Evolutionary conservation across 2,329 filamentous ascomycete genomes (phyloP), one percentile per base, ranked within the genome.

Genomic region (Cordyceps tenuipes): DNA sequence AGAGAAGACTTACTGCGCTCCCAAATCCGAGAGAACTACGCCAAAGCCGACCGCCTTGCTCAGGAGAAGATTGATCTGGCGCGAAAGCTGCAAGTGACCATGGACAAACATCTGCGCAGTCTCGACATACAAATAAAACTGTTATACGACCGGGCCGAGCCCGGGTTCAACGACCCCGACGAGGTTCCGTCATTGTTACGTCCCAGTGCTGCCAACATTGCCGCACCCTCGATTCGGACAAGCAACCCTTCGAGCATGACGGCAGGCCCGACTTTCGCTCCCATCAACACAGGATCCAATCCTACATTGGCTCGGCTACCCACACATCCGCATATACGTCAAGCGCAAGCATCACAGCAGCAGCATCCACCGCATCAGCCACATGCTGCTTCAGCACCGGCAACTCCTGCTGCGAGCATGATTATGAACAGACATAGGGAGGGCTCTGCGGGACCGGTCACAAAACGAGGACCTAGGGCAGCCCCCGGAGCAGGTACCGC

Each of bases 51-150:
- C 63, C 78, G 84, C 62, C 75, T 94, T 39, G 85, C 90, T 61
- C 82, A 85, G 58, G 89, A 94, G 69, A 94, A 94, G 76, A 79
- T 90, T 57, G 80, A 79, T 3, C 75, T 94, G 34, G 81, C 85
- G 4, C 80, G 86, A 63, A 91, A 88, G 72, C 75, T 84, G 60
- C 79, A 84, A 66, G 69, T 75, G 52, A 76, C 80, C 47, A 78
- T 84, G 68, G 84, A 87, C 68, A 86, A 86, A 66, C 84, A 87
- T 74, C 78, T 78, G 65, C 81, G 76, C 69, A 82, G 76, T 69
- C 85, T 82, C 70, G 88, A 88, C 66, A 70, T 76, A 54, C 82
- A 86, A 67, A 80, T 87, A 65, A 86, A 87, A 67, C 72, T 78
- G 51, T 74, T 87, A 29, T 81, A 82, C 70, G 83, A 86, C 64